Percentiles rank a stretch among this genome's conserved stretches.
phyloP scores from a whole-genome alignment of 2,329 filamentous ascomycete species.

The Diaporthe sp. region DNA sequence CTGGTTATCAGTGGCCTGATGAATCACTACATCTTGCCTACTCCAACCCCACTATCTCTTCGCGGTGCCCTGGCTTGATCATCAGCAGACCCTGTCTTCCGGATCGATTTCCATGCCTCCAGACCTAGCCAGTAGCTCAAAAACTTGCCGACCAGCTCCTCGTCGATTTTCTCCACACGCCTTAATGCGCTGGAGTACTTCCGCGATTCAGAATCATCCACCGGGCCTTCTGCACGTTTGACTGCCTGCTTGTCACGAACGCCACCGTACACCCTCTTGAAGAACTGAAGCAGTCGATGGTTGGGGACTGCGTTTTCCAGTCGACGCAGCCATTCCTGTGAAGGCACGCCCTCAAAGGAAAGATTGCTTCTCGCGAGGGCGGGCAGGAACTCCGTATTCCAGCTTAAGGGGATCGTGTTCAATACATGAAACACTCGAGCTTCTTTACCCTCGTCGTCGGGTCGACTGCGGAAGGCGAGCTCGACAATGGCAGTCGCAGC shows the following conservation, averaged over 20 bases:
- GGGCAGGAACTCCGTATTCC: conserved; percentile 66
- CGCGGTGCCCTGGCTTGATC: not conserved
- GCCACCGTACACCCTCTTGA: conserved; percentile 3
- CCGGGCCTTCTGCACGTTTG: not conserved
- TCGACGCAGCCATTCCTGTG: conserved; percentile 58
- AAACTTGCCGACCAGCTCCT: not conserved
- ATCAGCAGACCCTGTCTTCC: not conserved
- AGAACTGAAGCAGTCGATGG: conserved; percentile 56
- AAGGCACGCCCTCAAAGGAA: conserved; percentile 56
- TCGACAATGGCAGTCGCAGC: conserved; percentile 19
- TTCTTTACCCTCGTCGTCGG: not conserved
- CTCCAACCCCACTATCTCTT: not conserved
- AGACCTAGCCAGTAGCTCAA: not conserved
- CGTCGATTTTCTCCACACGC: not conserved
- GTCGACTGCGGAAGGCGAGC: conserved; percentile 9
- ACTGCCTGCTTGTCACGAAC: not conserved
- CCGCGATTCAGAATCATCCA: not conserved
- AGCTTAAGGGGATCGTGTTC: conserved; percentile 43
- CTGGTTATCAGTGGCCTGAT: not conserved
- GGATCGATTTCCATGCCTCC: not conserved
- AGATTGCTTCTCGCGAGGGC: conserved; percentile 58
- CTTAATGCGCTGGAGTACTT: not conserved
- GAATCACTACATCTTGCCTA: not conserved
- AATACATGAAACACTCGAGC: conserved; percentile 17
- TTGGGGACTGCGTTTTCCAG: conserved; percentile 61